Conservation (phyloP, 441 rosid species). For the Dalechampia spathulata region DNA sequence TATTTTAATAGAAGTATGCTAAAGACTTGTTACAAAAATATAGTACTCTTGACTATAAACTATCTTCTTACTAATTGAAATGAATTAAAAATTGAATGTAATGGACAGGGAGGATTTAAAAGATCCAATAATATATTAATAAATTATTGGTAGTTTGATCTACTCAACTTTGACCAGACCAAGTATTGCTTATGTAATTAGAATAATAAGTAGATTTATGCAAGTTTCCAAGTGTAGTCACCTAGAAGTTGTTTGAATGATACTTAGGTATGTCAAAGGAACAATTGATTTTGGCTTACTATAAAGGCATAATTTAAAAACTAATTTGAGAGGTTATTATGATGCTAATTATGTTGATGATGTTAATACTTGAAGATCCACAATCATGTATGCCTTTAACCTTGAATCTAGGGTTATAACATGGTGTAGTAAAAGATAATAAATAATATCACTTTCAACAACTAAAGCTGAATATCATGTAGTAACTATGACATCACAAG, state of each 20-base stretch:
- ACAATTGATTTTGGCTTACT: background rate
- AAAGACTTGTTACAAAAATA: no score
- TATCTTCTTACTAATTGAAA: no score
- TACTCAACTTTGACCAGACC: background rate
- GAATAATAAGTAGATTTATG: background rate
- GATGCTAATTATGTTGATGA: background rate
- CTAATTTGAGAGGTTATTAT: background rate
- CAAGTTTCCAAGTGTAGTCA: constrained; percentile 3
- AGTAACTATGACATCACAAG: background rate
- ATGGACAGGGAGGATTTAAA: background rate
- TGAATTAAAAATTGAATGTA: no score
- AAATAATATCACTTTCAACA: background rate
- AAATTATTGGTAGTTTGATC: background rate
- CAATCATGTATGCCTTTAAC: background rate
- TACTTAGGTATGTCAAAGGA: background rate
- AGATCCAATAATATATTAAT: background rate
- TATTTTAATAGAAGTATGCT: no score
- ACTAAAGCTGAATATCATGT: background rate
- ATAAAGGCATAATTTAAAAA: background rate
- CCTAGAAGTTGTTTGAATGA: background rate
- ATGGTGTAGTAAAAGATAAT: background rate
- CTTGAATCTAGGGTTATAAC: background rate
- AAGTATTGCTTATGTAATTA: background rate
- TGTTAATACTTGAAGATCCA: background rate
- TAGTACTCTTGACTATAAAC: no score